phyloP scores from a whole-genome alignment of 495 filamentous ascomycete species.

The Aspergillus haitiensis region DNA sequence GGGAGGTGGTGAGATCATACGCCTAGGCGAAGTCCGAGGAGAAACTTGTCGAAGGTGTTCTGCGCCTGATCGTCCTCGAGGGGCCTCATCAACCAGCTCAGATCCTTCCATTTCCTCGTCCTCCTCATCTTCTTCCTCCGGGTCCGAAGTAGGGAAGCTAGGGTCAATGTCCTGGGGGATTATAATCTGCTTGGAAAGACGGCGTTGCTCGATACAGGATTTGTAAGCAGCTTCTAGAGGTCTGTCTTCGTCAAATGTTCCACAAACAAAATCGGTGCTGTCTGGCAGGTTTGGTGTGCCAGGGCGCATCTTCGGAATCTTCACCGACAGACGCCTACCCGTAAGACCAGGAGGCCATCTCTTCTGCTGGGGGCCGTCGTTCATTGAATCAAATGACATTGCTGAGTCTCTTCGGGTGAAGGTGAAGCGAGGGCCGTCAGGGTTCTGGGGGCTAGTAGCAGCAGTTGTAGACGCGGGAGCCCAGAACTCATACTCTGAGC shows the following conservation, averaged over 20 bases:
- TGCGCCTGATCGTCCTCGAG: slow-evolving; percentile 36
- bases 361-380: slow-evolving; percentile 40
- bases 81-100: slow-evolving; percentile 33
- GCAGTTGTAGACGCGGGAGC: slow-evolving; percentile 60
- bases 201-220: slow-evolving; percentile 76
- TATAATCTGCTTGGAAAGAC: slow-evolving; percentile 70
- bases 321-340: slow-evolving; percentile 32
- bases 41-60: slow-evolving; percentile 32
- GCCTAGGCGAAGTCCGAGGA: slow-evolving; percentile 44
- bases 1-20: slow-evolving; percentile 59
- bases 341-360: slow-evolving; percentile 37
- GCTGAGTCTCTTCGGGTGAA: slow-evolving; percentile 55
- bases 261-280: slow-evolving; percentile 97
- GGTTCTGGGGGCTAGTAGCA: slow-evolving; percentile 52
- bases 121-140: slow-evolving; percentile 78
- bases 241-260: slow-evolving; percentile 92
- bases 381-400: slow-evolving; percentile 65
- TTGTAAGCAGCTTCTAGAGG: slow-evolving; percentile 92
- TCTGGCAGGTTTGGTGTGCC: slow-evolving; percentile 85
- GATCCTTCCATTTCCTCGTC: slow-evolving; percentile 50
- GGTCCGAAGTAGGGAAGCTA: slow-evolving; percentile 91
- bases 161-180: slow-evolving; percentile 97
- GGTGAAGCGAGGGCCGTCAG: slow-evolving; percentile 48
- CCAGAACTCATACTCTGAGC: slow-evolving; percentile 78
- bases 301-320: slow-evolving; percentile 62